Conservation (phyloP, 2,329 filamentous ascomycete species). For the Cryoendolithus antarcticus region DNA sequence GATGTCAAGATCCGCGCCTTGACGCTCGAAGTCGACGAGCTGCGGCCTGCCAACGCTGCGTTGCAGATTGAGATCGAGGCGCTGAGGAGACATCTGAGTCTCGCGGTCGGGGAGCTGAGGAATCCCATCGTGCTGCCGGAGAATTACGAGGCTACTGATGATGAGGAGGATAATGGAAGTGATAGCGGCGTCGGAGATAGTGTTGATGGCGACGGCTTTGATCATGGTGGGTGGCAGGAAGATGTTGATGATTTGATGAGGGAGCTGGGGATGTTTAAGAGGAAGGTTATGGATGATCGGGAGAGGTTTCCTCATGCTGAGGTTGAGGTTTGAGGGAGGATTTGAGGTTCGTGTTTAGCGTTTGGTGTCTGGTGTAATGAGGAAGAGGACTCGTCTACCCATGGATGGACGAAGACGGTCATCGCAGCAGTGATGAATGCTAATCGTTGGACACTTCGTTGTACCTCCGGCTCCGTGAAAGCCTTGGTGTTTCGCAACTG, state of each 20-base stretch:
- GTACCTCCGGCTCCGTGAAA: too few relatives aligned
- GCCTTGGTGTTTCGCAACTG: too few relatives aligned
- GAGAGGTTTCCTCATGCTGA: too few relatives aligned
- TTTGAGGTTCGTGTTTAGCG: too few relatives aligned
- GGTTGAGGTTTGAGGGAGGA: too few relatives aligned
- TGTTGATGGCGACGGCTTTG: conserved; percentile 35
- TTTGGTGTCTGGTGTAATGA: too few relatives aligned
- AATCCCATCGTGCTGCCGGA: conserved; percentile 66
- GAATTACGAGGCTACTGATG: conserved; percentile 23
- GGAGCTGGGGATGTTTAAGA: conserved; percentile 67
- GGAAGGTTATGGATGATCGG: conserved; percentile 77
- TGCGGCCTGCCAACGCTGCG: conserved; percentile 43
- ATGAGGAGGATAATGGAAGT: conserved; percentile 49
- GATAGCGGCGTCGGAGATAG: conserved; percentile 42
- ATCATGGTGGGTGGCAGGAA: conserved; percentile 48
- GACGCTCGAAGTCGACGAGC: conserved; percentile 38
- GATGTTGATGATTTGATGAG: conserved; percentile 73
- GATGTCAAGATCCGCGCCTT: conserved; percentile 90
- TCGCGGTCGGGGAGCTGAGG: conserved; percentile 74
- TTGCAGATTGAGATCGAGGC: conserved; percentile 65
- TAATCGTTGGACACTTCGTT: too few relatives aligned
- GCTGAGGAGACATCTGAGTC: conserved; percentile 70
- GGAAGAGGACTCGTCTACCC: too few relatives aligned
- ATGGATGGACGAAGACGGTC: too few relatives aligned
- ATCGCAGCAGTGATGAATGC: too few relatives aligned